Evolutionary conservation across 257 asterid species (phyloP), one percentile per base, ranked within the genome.

Genomic region (Solanum chmielewskii): DNA sequence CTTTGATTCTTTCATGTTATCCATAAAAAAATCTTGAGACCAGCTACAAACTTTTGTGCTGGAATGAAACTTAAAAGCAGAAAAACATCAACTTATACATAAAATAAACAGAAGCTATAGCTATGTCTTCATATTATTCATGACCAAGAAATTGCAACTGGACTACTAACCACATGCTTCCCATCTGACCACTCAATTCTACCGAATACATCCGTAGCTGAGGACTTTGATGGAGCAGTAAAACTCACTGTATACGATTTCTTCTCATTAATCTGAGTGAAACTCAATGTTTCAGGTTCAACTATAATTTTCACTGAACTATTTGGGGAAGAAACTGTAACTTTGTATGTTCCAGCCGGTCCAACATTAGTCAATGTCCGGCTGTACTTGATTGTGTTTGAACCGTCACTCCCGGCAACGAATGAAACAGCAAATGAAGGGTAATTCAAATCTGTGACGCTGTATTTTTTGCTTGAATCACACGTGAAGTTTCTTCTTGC

Each of bases 101-200:
- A 16, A 80, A 80, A 27, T 80, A 16, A 80, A 77, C 64, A 77
- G 66, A 23, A 80, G 84, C 68, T 80, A 45, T 78, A 16, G 84
- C 66, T 78, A 78, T 77, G 62, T 25, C 62, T 77, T 78, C 64
- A 23, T 75, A 59, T 44, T 6, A 59, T 86, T 78, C 90, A 95
- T 18, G 83, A 80, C 98, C 98, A 93, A 90, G 95, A 93, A 78
- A 97, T 35, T 7, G 97, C 98, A 39, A 97, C 93, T 0, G 99
- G 97, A 90, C 99, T 97, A 75, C 93, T 96, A 56, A 97, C 99
- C 5, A 92, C 93, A 59, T 90, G 98, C 85, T 93, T 95, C 91
- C 97, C 99, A 87, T 95, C 97, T 0, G 98, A 92, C 99, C 99
- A 97, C 86, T 93, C 98, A 39, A 97, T 94, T 76, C 95, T 89